Conservation (phyloP, 78 protist genomes). For the slime mould (Dictyostelium discoideum) region DNA sequence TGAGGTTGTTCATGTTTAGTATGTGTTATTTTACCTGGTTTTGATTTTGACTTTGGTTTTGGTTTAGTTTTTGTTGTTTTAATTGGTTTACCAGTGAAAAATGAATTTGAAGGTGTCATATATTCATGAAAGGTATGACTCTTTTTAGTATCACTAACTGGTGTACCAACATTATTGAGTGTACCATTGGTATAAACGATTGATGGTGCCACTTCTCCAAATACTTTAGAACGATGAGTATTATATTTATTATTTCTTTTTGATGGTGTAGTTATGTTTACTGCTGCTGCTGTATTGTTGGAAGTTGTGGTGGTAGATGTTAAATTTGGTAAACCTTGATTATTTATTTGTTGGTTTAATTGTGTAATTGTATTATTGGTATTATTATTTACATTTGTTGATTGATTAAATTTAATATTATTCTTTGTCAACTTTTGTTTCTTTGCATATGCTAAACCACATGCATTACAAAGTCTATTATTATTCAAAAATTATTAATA, state of each 20-base stretch:
- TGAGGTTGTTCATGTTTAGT: conserved; percentile 24
- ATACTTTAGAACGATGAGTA: background rate
- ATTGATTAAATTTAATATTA: background rate
- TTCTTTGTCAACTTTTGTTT: conserved; percentile 29
- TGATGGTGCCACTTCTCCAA: background rate
- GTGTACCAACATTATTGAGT: background rate
- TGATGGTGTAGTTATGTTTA: background rate
- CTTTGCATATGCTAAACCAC: conserved; percentile 76
- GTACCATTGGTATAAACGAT: background rate
- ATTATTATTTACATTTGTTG: background rate
- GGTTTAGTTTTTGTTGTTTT: background rate
- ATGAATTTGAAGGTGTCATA: conserved; percentile 1
- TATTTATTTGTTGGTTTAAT: background rate
- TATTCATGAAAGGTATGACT: conserved; percentile 40
- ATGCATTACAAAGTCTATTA: conserved; percentile 81
- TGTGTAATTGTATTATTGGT: background rate
- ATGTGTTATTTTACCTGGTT: background rate
- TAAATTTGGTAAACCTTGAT: background rate
- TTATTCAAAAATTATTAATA: too few relatives aligned
- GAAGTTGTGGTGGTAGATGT: background rate
- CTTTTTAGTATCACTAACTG: background rate
- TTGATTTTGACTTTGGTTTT: background rate
- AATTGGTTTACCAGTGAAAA: background rate
- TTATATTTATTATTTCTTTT: background rate
- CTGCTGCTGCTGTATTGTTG: too few relatives aligned